Evolutionary conservation across 2,329 filamentous ascomycete species (phyloP), one percentile per base, ranked within the genome.

Genomic region (Fusarium tupiense): DNA sequence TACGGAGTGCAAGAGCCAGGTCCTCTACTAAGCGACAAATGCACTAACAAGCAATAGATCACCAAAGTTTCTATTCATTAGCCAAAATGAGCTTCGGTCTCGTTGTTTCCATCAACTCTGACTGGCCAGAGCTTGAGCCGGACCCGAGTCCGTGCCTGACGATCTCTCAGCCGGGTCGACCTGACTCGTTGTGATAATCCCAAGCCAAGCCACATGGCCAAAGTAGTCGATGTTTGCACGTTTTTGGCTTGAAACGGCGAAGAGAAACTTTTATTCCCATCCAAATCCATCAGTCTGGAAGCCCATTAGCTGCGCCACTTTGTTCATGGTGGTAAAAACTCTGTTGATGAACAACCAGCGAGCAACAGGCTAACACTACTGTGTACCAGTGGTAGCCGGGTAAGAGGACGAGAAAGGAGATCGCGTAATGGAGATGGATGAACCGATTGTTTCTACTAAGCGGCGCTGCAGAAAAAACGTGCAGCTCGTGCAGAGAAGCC

Each of bases 131-230:
- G 64, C 54, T 64, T 19, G 49, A 67, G 61, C 68, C 50, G 59
- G 75, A 49, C 56, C 61, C 63, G 53, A 73, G 74, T 75, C 73
- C 69, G 76, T 78, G 76, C 76, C 76, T 78, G 71, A 65, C 73
- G 73, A 78, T 78, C 76, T 74, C 38, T 63, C 62, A 68, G 68
- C 52, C 60, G 59, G 59, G 65, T 67, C 41, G 33, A 46, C 74
- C 67, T 78, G 74, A 78, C 76, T 78, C 76, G 73, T 57, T 61
- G 31, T 37, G 38, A 54, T 50, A 37, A 41, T 24, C 26, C 46
- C 41, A 41, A 69, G 31, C 53, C 53, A 58, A 74, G 60, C 70
- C 60, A 65, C 69, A 50, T 43, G 24, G 53, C 38, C 53, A 49
- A 54, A 70, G 37, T 43, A 26, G 40, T 40, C 53, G 37, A 44